These are phyloP conservation scores for Cucurbita ficifolia DNA, from an alignment of 306 rosid species.

Conservation along the genomic window DNA sequence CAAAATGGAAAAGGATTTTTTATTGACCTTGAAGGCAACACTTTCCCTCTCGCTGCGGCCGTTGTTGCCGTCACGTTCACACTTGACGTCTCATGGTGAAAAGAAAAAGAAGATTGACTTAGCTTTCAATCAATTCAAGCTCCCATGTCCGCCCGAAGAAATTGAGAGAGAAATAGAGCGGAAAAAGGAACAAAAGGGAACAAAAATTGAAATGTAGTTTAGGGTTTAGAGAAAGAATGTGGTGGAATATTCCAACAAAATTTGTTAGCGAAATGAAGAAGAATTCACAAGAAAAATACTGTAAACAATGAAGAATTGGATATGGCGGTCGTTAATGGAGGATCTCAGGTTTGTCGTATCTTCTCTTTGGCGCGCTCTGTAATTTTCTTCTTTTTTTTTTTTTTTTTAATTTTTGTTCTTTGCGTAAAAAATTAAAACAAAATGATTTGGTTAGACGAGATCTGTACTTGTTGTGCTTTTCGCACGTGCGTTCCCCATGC, in stretches of 20 bases:
- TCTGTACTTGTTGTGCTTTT: not conserved
- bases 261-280: not conserved
- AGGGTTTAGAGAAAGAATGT: slow-evolving; percentile 11
- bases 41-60: slow-evolving; percentile 15
- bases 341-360: slow-evolving; percentile 42
- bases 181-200: too few species aligned
- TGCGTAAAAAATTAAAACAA: not conserved
- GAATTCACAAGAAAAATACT: not conserved
- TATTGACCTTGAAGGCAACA: slow-evolving; percentile 59
- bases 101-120: slow-evolving; percentile 31
- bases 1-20: slow-evolving; percentile 37
- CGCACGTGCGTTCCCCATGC: not conserved
- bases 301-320: slow-evolving; percentile 9
- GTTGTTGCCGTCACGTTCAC: slow-evolving; percentile 39
- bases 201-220: not conserved
- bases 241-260: not conserved
- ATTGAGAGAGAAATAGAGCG: not conserved
- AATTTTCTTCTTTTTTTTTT: not conserved
- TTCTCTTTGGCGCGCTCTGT: slow-evolving; percentile 8
- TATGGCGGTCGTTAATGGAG: slow-evolving; percentile 15
- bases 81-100: slow-evolving; percentile 17
- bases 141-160: slow-evolving; percentile 9
- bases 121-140: slow-evolving; percentile 62
- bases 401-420: not conserved
- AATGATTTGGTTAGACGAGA: not conserved